A percentile compares a stretch with the other conserved stretches of the same genome.
Evolutionary conservation across 768 basidiomycete genomes (phyloP).

Genomic region (Boletales sp.): DNA sequence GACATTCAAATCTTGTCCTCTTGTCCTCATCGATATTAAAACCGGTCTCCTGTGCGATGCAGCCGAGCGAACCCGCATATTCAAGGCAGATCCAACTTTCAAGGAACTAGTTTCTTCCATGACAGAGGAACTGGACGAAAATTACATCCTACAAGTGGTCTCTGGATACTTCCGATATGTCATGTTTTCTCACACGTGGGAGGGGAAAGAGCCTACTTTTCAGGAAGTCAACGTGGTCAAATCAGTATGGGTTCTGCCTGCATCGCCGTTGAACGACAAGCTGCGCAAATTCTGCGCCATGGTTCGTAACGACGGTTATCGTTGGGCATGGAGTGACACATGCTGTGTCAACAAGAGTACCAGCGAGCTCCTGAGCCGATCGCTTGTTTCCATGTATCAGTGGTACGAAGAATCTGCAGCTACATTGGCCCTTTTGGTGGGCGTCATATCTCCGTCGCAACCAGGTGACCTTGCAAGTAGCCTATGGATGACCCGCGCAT

Average conservation of each 20-base stretch:
- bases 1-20: constrained; percentile 3
- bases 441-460: constrained; percentile 1
- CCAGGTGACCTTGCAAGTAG: constrained; percentile 3
- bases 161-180: constrained; percentile 11
- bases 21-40: constrained; percentile 8
- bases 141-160: constrained; percentile 2
- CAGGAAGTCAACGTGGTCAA: constrained; percentile 8
- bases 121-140: constrained; percentile 6
- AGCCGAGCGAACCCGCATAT: constrained; percentile 3
- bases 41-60: constrained; percentile 8
- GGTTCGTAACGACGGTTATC: constrained; percentile 6
- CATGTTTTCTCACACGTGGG: constrained; percentile 14
- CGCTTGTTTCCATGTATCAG: constrained; percentile 8
- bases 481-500: constrained; percentile 10
- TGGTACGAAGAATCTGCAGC: constrained; percentile 8
- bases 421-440: constrained; percentile 4
- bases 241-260: constrained; percentile 6
- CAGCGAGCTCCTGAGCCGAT: background rate
- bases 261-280: constrained; percentile 3
- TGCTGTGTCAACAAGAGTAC: constrained; percentile 10
- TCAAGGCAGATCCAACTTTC: constrained; percentile 6
- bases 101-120: constrained; percentile 9
- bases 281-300: constrained; percentile 9
- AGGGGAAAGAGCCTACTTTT: constrained; percentile 13
- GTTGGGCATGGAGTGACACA: constrained; percentile 13